Conservation (phyloP, 768 basidiomycete species). For the Bullera alba region DNA sequence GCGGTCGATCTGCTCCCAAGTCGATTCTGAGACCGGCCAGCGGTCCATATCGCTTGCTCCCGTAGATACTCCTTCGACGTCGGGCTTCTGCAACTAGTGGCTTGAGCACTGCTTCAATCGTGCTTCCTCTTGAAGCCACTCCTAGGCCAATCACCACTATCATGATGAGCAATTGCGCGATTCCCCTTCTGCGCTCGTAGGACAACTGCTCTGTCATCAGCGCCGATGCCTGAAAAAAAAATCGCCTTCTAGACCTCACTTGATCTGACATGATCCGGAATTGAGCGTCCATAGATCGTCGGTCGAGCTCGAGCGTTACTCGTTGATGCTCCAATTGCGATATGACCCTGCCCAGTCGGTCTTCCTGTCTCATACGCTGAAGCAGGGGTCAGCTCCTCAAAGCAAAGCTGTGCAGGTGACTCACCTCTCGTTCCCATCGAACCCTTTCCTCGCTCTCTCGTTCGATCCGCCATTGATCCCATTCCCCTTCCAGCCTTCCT, state of each 20-base stretch:
- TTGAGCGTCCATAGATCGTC: conserved; percentile 60
- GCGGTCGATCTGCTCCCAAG: conserved; percentile 20
- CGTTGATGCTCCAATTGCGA: conserved; percentile 55
- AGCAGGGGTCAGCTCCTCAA: too few species aligned
- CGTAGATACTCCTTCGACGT: conserved; percentile 16
- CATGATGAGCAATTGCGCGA: conserved; percentile 77
- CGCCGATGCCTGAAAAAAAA: background rate
- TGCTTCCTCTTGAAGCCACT: conserved; percentile 53
- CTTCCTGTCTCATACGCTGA: conserved; percentile 38
- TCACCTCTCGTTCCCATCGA: conserved; percentile 36
- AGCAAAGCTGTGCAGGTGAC: background rate
- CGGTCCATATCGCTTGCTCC: conserved; percentile 10
- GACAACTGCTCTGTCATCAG: conserved; percentile 54
- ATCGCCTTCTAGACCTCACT: conserved; percentile 48
- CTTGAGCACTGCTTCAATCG: conserved; percentile 29
- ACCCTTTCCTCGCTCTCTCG: conserved; percentile 23
- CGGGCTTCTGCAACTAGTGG: conserved; percentile 32
- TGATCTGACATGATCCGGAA: conserved; percentile 74
- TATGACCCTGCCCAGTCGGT: conserved; percentile 66
- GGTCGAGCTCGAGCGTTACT: conserved; percentile 61
- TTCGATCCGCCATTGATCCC: conserved; percentile 26
- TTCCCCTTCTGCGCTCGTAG: conserved; percentile 80
- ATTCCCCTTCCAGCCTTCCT: conserved; percentile 41
- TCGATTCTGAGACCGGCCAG: conserved; percentile 25
- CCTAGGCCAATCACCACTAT: conserved; percentile 79